These are phyloP conservation scores for Panaeolus papilionaceus DNA, from an alignment of 768 basidiomycete species.

Conservation along the genomic window DNA sequence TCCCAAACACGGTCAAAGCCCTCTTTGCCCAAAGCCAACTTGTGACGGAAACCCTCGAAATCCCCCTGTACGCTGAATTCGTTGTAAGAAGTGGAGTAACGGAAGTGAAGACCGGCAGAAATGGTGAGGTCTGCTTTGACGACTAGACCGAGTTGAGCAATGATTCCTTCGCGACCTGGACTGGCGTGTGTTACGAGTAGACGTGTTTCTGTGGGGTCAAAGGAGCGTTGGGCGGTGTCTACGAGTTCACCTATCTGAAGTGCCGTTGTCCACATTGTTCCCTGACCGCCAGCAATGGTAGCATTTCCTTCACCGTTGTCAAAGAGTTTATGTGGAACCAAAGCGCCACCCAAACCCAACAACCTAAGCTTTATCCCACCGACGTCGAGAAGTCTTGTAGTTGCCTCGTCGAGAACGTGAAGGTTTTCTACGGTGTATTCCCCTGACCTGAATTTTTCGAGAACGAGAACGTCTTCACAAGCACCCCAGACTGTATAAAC, in stretches of 20 bases:
- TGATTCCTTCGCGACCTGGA: conserved; percentile 91
- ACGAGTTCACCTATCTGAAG: conserved; percentile 98
- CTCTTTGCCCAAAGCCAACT: conserved; percentile 79
- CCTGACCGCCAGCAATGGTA: conserved; percentile 98
- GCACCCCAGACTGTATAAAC: conserved; percentile 98
- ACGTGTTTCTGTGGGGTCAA: conserved; percentile 92
- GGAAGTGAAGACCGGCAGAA: conserved; percentile 96
- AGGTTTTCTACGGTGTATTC: conserved; percentile 89
- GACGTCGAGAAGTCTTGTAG: conserved; percentile 89
- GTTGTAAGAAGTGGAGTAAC: conserved; percentile 95
- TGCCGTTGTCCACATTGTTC: conserved; percentile 98
- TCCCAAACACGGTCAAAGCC: conserved; percentile 95
- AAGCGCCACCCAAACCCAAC: conserved; percentile 94
- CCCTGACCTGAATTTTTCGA: conserved; percentile 91
- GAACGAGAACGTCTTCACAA: conserved; percentile 91
- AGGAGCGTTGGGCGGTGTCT: conserved; percentile 95
- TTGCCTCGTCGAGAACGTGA: conserved; percentile 92
- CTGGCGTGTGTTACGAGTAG: conserved; percentile 92
- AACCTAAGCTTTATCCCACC: conserved; percentile 94
- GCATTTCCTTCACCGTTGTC: conserved; percentile 93
- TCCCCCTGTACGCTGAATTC: conserved; percentile 94
- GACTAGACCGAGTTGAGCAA: conserved; percentile 87
- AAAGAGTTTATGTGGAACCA: conserved; percentile 94
- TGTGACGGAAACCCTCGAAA: conserved; percentile 86
- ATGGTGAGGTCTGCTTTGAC: conserved; percentile 95